A percentile compares a stretch with the other conserved stretches of the same genome.
phyloP scores from a whole-genome alignment of 1,284 basidiomycete genomes.

The Apiotrichum domesticum region DNA sequence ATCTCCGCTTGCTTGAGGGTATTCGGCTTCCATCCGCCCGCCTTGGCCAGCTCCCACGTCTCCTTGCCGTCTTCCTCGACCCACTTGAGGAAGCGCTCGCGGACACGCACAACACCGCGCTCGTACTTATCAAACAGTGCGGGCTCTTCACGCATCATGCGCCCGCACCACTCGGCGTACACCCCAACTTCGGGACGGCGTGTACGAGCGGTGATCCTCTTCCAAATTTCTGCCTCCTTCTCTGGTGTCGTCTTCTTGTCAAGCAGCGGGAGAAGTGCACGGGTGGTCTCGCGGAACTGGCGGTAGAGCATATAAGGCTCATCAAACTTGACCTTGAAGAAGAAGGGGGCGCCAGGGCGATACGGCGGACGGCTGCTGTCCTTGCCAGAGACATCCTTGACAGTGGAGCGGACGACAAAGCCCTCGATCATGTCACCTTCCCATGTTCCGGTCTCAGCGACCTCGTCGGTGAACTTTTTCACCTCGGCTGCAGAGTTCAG shows the following conservation, averaged over 20 bases:
- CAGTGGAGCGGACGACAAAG: conserved; percentile 83
- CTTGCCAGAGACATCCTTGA: conserved; percentile 42
- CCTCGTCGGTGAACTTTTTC: conserved; percentile 62
- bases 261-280: conserved; percentile 56
- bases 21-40: conserved; percentile 31
- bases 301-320: conserved; percentile 98
- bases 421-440: conserved; percentile 85
- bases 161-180: conserved; percentile 47
- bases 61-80: conserved; percentile 54
- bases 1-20: conserved; percentile 9
- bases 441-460: conserved; percentile 68
- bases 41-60: conserved; percentile 48
- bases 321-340: conserved; percentile 99
- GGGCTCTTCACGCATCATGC: conserved; percentile 61
- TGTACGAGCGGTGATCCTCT: conserved; percentile 32
- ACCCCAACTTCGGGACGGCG: conserved; percentile 46
- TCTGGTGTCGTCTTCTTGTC: conserved; percentile 3
- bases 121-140: conserved; percentile 60
- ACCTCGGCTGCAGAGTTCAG: conserved; percentile 65
- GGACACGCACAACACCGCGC: conserved; percentile 69
- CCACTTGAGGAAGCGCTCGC: conserved; percentile 75
- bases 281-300: conserved; percentile 93
- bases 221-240: conserved; percentile 33
- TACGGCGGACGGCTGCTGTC: conserved; percentile 58
- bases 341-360: conserved; percentile 73